Percentiles rank a stretch among this genome's conserved stretches.
Evolutionary conservation across 495 filamentous ascomycete species (phyloP).

Genomic region (Hypoxylon intermedium): DNA sequence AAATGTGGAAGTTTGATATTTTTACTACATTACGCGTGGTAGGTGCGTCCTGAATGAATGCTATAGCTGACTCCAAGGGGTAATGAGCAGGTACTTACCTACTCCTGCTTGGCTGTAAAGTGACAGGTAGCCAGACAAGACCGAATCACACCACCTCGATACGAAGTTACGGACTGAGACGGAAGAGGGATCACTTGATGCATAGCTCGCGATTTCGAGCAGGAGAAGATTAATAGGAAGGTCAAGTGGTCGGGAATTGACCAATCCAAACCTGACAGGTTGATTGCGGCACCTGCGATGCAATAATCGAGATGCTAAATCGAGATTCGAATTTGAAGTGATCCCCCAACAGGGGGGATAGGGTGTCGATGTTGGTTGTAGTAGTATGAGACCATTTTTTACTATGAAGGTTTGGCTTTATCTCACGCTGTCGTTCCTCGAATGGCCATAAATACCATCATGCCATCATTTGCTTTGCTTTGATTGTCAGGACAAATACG

Average conservation of each 20-base stretch:
- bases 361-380: background rate
- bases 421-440: too few relatives aligned
- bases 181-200: conserved; percentile 3
- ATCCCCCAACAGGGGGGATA: conserved; percentile 1
- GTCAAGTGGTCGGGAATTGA: background rate
- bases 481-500: too few relatives aligned
- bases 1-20: too few relatives aligned
- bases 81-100: too few relatives aligned
- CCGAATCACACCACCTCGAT: conserved; percentile 19
- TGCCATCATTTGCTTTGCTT: too few relatives aligned
- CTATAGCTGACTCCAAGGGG: background rate
- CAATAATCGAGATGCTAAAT: conserved; percentile 6
- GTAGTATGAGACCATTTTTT: too few relatives aligned
- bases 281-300: conserved; percentile 6
- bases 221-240: conserved; percentile 3
- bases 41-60: conserved; percentile 13
- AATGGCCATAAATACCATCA: too few relatives aligned
- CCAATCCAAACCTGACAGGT: conserved; percentile 22
- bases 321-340: background rate
- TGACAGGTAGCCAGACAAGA: background rate
- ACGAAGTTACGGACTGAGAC: background rate
- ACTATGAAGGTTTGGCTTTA: too few relatives aligned
- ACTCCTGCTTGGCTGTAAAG: background rate
- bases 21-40: conserved; percentile 16
- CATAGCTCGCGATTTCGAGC: conserved; percentile 6